A percentile compares a stretch with the other conserved stretches of the same genome.
Evolutionary conservation across 75 land plant species (phyloP).

Genomic region (Cunninghamia lanceolata): DNA sequence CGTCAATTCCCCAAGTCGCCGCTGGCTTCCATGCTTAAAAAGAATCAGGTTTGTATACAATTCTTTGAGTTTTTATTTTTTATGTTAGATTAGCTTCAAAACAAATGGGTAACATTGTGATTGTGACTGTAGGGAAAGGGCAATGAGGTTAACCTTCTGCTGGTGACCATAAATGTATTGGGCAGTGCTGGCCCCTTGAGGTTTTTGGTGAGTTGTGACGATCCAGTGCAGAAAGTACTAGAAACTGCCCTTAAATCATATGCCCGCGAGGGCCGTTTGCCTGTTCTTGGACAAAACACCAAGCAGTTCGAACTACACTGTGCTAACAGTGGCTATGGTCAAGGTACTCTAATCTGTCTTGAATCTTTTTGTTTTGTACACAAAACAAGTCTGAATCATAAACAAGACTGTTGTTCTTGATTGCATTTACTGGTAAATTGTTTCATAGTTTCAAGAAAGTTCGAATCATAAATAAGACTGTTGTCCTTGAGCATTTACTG

Average conservation of each 20-base stretch:
- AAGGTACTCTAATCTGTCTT: background rate
- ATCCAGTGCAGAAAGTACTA: constrained; percentile 43
- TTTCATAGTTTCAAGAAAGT: background rate
- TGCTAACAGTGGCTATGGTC: constrained; percentile 33
- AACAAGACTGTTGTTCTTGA: background rate
- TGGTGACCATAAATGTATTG: constrained; percentile 19
- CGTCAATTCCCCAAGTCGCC: background rate
- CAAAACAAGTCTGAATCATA: no score
- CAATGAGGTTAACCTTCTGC: constrained; percentile 25
- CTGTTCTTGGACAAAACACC: constrained; percentile 50
- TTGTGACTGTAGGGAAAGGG: background rate
- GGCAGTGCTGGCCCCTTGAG: constrained; percentile 62
- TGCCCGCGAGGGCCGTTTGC: constrained; percentile 27
- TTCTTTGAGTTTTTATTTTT: background rate
- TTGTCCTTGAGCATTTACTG: no score
- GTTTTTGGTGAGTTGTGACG: constrained; percentile 20
- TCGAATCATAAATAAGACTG: no score
- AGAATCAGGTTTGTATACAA: background rate
- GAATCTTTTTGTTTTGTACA: no score
- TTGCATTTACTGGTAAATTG: background rate
- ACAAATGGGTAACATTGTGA: background rate
- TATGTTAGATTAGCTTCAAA: background rate
- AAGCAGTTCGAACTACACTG: constrained; percentile 52
- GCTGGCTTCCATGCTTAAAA: background rate
- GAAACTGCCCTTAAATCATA: constrained; percentile 41